Evolutionary conservation across 1,284 basidiomycete species (phyloP).

Genomic region (Boletus sp.): DNA sequence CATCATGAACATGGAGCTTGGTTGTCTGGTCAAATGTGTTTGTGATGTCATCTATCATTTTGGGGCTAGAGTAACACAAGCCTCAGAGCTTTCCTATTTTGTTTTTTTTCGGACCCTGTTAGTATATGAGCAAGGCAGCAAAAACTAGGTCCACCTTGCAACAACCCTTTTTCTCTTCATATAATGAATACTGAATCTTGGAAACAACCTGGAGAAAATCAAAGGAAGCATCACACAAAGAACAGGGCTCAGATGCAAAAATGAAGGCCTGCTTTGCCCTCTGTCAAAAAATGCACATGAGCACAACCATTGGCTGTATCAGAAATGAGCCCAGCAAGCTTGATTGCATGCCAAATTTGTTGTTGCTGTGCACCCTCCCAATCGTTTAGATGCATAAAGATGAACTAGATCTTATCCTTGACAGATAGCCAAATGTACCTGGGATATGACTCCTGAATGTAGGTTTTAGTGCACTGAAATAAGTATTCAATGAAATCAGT

Average conservation of each 20-base stretch:
- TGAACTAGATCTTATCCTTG: slow-evolving; percentile 37
- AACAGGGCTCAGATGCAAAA: slow-evolving; percentile 47
- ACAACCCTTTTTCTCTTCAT: slow-evolving; percentile 39
- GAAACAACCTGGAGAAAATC: slow-evolving; percentile 32
- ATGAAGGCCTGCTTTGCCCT: slow-evolving; percentile 53
- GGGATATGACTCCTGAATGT: slow-evolving; percentile 50
- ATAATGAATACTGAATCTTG: slow-evolving; percentile 46
- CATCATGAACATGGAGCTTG: slow-evolving; percentile 41
- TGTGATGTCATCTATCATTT: slow-evolving; percentile 39
- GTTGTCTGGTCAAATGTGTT: slow-evolving; percentile 43
- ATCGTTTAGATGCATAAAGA: slow-evolving; percentile 46
- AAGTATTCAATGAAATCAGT: slow-evolving; percentile 56
- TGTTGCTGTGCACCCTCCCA: slow-evolving; percentile 46
- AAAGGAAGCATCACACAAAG: no score
- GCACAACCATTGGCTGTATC: slow-evolving; percentile 23
- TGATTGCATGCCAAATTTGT: slow-evolving; percentile 41
- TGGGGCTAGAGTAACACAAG: slow-evolving; percentile 19
- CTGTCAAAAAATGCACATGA: slow-evolving; percentile 48
- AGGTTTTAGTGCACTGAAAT: slow-evolving; percentile 46
- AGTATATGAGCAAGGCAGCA: neutral
- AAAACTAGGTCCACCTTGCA: slow-evolving; percentile 36
- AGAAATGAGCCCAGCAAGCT: slow-evolving; percentile 37
- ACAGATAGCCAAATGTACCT: slow-evolving; percentile 45
- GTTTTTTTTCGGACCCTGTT: neutral
- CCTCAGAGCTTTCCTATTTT: slow-evolving; percentile 18